phyloP scores from a whole-genome alignment of 805 yeast species.

The Candida wancherniae region DNA sequence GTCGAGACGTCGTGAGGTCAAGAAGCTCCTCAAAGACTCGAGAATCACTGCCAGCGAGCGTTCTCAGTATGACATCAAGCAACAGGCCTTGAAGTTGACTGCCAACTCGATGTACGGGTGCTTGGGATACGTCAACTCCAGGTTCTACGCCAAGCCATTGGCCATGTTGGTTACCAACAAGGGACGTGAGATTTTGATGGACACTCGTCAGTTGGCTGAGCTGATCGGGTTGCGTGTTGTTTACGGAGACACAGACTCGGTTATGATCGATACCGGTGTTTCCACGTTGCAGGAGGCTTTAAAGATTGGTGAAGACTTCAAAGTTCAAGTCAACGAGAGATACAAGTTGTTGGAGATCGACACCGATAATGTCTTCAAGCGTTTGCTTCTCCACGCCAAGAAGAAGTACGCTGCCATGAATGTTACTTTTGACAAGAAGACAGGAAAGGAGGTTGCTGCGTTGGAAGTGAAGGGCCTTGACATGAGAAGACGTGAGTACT shows the following conservation, averaged over 20 bases:
- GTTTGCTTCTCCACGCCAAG: conserved; percentile 83
- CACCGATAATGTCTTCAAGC: conserved; percentile 87
- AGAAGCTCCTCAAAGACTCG: conserved; percentile 74
- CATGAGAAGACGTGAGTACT: conserved; percentile 94
- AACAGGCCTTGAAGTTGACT: conserved; percentile 91
- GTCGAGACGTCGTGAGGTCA: conserved; percentile 88
- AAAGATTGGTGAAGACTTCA: conserved; percentile 80
- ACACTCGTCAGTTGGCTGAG: conserved; percentile 90
- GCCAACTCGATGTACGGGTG: conserved; percentile 99
- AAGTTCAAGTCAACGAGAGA: conserved; percentile 79
- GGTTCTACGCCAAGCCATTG: conserved; percentile 93
- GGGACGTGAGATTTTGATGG: conserved; percentile 93
- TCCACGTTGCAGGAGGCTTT: conserved; percentile 67
- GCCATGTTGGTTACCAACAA: conserved; percentile 94
- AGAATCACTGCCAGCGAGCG: conserved; percentile 56
- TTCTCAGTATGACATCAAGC: conserved; percentile 90
- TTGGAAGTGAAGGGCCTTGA: conserved; percentile 95
- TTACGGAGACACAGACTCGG: conserved; percentile 98
- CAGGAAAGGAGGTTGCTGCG: conserved; percentile 47
- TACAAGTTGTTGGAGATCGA: conserved; percentile 88
- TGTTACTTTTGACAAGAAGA: conserved; percentile 44
- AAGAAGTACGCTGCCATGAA: conserved; percentile 95
- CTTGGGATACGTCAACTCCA: conserved; percentile 83
- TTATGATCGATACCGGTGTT: conserved; percentile 92
- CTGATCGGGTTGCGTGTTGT: conserved; percentile 76